Conservation (phyloP, 495 filamentous ascomycete genomes). For the Trichodelitschia bisporula region DNA sequence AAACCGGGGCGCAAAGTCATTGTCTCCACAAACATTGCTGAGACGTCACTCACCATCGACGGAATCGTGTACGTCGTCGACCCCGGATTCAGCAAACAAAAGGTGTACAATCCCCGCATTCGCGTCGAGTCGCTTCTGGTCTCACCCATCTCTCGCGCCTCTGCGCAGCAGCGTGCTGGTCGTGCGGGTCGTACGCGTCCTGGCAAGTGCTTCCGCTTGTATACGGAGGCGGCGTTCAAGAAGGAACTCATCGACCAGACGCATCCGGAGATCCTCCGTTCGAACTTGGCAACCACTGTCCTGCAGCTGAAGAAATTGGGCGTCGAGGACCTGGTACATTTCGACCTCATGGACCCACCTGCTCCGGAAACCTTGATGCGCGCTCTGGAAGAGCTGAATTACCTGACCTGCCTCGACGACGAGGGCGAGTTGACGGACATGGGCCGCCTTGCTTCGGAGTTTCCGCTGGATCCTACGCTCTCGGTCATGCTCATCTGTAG, state of each 20-base stretch:
- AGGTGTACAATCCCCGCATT: constrained; percentile 94
- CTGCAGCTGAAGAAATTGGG: constrained; percentile 95
- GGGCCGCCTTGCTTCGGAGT: constrained; percentile 76
- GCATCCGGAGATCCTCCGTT: constrained; percentile 83
- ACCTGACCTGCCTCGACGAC: constrained; percentile 86
- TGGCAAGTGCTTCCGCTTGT: constrained; percentile 92
- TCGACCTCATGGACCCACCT: constrained; percentile 96
- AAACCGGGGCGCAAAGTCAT: constrained; percentile 85
- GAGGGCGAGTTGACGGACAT: constrained; percentile 75
- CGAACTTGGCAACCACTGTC: constrained; percentile 83
- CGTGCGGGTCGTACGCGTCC: constrained; percentile 95
- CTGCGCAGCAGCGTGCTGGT: constrained; percentile 94
- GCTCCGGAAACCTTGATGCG: constrained; percentile 98
- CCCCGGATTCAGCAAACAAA: constrained; percentile 97
- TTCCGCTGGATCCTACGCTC: constrained; percentile 81
- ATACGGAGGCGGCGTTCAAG: constrained; percentile 92
- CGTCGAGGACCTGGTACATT: constrained; percentile 88
- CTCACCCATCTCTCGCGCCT: constrained; percentile 91
- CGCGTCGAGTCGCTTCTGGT: constrained; percentile 90
- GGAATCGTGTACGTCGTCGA: constrained; percentile 98
- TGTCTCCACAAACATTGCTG: constrained; percentile 91
- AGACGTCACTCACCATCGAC: constrained; percentile 93
- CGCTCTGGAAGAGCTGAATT: constrained; percentile 93
- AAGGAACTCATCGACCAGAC: constrained; percentile 94
- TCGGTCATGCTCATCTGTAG: constrained; percentile 97